Evolutionary conservation across 768 basidiomycete genomes (phyloP).

Genomic region (Phanerochaete carnosa): DNA sequence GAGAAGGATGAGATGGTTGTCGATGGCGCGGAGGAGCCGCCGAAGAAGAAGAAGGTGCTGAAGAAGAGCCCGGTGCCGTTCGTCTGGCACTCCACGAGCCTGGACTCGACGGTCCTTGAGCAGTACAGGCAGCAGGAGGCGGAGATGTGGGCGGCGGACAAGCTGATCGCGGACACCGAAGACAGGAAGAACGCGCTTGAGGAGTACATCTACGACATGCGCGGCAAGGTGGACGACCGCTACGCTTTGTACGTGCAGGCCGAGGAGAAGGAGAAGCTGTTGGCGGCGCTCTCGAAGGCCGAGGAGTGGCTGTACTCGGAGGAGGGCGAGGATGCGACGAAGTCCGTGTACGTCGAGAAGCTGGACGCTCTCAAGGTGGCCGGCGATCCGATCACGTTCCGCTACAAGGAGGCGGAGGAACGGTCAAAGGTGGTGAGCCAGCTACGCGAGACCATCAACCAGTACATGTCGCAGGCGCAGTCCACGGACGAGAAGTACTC

Average conservation of each 20-base stretch:
- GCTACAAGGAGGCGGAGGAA: constrained; percentile 81
- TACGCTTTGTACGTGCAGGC: constrained; percentile 74
- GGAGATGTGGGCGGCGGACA: constrained; percentile 87
- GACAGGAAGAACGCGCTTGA: constrained; percentile 98
- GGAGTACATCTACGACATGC: constrained; percentile 97
- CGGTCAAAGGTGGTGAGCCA: constrained; percentile 67
- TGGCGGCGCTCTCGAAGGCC: constrained; percentile 65
- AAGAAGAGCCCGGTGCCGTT: constrained; percentile 83
- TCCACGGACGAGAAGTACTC: constrained; percentile 80
- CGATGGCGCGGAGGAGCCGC: constrained; percentile 48
- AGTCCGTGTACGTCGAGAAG: constrained; percentile 87
- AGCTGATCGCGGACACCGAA: constrained; percentile 98
- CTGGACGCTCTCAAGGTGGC: constrained; percentile 81
- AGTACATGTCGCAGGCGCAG: constrained; percentile 79
- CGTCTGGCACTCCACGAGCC: constrained; percentile 56
- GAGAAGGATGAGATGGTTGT: constrained; percentile 78
- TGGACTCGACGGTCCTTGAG: constrained; percentile 67
- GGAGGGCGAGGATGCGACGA: constrained; percentile 92
- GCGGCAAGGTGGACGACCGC: constrained; percentile 86
- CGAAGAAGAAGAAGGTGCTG: constrained; percentile 85
- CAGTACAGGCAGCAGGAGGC: constrained; percentile 76
- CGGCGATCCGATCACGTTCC: constrained; percentile 83
- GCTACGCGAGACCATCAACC: constrained; percentile 87
- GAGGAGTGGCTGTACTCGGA: constrained; percentile 98
- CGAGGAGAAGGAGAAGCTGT: constrained; percentile 75